These are phyloP conservation scores for Ploettnerulaceae sp. DNA, from an alignment of 2,329 filamentous ascomycete species.

Conservation along the genomic window DNA sequence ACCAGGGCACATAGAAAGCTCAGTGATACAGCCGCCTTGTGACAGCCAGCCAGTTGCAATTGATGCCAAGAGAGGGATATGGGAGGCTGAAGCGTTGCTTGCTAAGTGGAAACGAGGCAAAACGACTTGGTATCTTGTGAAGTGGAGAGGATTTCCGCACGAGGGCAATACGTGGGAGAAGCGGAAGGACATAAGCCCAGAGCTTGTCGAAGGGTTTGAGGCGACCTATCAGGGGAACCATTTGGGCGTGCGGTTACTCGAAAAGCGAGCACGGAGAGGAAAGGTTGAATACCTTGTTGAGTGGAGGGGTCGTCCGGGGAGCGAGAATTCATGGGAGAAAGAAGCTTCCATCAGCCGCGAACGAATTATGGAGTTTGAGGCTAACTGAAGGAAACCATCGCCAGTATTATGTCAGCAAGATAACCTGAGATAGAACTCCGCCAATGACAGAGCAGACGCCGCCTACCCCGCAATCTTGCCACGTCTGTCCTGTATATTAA, in stretches of 20 bases:
- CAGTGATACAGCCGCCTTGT: slow-evolving; percentile 8
- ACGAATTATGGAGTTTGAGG: background rate
- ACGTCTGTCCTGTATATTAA: no score
- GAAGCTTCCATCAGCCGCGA: background rate
- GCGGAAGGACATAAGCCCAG: slow-evolving; percentile 15
- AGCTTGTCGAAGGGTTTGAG: slow-evolving; percentile 17
- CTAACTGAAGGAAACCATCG: background rate
- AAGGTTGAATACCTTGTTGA: slow-evolving; percentile 17
- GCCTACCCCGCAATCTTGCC: no score
- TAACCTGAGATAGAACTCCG: no score
- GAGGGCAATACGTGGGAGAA: slow-evolving; percentile 21
- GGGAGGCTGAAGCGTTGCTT: slow-evolving; percentile 23
- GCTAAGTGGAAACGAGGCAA: slow-evolving; percentile 22
- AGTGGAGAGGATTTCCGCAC: slow-evolving; percentile 24
- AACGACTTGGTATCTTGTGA: slow-evolving; percentile 22
- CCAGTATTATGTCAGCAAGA: no score
- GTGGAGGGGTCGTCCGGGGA: slow-evolving; percentile 15
- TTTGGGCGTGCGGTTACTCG: slow-evolving; percentile 11
- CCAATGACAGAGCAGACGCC: no score
- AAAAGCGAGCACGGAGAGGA: slow-evolving; percentile 14
- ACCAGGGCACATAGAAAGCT: slow-evolving; percentile 7
- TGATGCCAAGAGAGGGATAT: slow-evolving; percentile 13
- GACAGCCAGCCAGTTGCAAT: slow-evolving; percentile 10
- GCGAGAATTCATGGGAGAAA: background rate
- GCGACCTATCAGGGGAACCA: slow-evolving; percentile 19